A percentile compares a stretch with the other conserved stretches of the same genome.
phyloP scores from a whole-genome alignment of 441 rosid species.

The Syzygium syzygioides region DNA sequence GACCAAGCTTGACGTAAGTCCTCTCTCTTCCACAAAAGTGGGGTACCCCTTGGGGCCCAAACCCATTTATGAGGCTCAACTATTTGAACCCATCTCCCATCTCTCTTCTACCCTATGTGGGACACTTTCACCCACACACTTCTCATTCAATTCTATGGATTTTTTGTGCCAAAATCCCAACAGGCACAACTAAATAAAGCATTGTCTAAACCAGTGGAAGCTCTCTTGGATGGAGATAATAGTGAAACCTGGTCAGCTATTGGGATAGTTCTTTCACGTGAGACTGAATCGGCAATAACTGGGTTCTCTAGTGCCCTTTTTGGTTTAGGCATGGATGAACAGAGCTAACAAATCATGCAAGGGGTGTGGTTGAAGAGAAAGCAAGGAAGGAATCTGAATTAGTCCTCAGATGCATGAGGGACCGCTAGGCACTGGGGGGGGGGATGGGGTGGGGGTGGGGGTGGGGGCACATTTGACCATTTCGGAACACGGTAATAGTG shows the following conservation, averaged over 20 bases:
- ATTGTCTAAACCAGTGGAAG: slow-evolving; percentile 77
- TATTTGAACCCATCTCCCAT: too few relatives aligned
- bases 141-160: too few relatives aligned
- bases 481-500: neutral
- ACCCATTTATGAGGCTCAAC: too few relatives aligned
- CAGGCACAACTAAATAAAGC: slow-evolving; percentile 53
- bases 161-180: too few relatives aligned
- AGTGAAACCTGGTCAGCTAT: slow-evolving; percentile 85
- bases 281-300: slow-evolving; percentile 59
- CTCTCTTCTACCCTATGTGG: too few relatives aligned
- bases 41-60: too few relatives aligned
- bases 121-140: too few relatives aligned
- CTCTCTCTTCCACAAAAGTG: too few relatives aligned
- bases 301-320: slow-evolving; percentile 54
- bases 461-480: too few relatives aligned
- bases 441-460: too few relatives aligned
- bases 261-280: slow-evolving; percentile 56
- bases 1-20: too few relatives aligned
- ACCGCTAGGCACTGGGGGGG: slow-evolving; percentile 36
- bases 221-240: slow-evolving; percentile 78
- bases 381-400: slow-evolving; percentile 86
- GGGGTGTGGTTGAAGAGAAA: slow-evolving; percentile 72
- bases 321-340: slow-evolving; percentile 73
- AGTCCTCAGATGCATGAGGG: slow-evolving; percentile 82
- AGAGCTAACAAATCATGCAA: slow-evolving; percentile 56